A percentile compares a stretch with the other conserved stretches of the same genome.
phyloP scores from a whole-genome alignment of 805 yeast species.

The Pichia heedii region DNA sequence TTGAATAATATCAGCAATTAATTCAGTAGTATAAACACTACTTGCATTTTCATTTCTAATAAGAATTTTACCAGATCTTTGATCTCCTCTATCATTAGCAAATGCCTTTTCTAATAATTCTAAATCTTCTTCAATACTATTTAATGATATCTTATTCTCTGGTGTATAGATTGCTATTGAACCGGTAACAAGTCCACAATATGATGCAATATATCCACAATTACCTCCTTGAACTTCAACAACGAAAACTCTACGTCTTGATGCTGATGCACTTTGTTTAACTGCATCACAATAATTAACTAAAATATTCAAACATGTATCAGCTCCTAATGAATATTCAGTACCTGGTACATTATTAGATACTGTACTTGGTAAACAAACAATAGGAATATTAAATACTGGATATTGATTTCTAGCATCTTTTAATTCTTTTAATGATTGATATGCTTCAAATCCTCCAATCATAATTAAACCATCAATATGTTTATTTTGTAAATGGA shows the following conservation, averaged over 20 bases:
- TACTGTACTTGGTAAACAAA: constrained; percentile 88
- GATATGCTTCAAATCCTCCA: constrained; percentile 98
- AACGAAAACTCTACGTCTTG: constrained; percentile 89
- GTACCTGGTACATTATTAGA: constrained; percentile 99
- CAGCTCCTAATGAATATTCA: constrained; percentile 90
- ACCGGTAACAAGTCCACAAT: constrained; percentile 77
- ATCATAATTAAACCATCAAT: constrained; percentile 85
- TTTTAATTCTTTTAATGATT: constrained; percentile 72
- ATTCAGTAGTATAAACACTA: constrained; percentile 68
- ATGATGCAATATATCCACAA: constrained; percentile 88
- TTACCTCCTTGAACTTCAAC: constrained; percentile 98
- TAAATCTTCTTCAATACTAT: constrained; percentile 69
- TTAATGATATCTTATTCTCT: constrained; percentile 65
- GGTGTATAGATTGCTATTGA: constrained; percentile 90
- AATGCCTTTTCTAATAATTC: constrained; percentile 59
- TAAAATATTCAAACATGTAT: constrained; percentile 88
- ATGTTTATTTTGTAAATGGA: constrained; percentile 78
- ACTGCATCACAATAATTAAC: constrained; percentile 92
- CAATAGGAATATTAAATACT: constrained; percentile 89
- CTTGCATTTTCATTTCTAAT: constrained; percentile 82
- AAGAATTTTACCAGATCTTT: constrained; percentile 76
- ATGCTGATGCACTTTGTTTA: constrained; percentile 89
- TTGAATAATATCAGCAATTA: constrained; percentile 75
- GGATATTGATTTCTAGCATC: constrained; percentile 74
- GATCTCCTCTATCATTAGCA: constrained; percentile 65